phyloP scores from a whole-genome alignment of 2,329 filamentous ascomycete genomes.

The Penicillium sclerotigenum region DNA sequence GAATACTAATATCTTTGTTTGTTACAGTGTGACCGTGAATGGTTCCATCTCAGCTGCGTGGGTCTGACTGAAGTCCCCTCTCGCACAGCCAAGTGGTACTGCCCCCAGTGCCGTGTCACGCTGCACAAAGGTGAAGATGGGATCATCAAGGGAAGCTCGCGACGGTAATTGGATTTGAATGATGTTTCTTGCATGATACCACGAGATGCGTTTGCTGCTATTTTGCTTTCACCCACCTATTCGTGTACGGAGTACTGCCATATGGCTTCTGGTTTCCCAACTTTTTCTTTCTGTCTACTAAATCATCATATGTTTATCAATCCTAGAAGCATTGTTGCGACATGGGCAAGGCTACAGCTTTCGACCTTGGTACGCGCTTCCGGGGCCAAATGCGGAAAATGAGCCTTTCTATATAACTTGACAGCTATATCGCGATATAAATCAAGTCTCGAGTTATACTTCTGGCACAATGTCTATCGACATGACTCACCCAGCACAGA shows the following conservation, averaged over 20 bases:
- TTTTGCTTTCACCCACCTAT: not conserved
- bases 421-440: no score
- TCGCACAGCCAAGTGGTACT: conserved; percentile 64
- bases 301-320: not conserved
- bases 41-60: conserved; percentile 64
- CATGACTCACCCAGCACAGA: not conserved
- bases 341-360: not conserved
- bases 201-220: conserved; percentile 12
- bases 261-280: not conserved
- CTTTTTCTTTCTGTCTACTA: not conserved
- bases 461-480: not conserved
- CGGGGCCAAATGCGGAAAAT: not conserved
- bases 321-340: not conserved
- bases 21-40: conserved; percentile 61
- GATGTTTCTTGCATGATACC: conserved; percentile 25
- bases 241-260: not conserved
- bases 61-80: conserved; percentile 57
- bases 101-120: conserved; percentile 58
- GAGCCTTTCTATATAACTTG: not conserved
- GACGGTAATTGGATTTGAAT: conserved; percentile 22
- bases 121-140: conserved; percentile 43
- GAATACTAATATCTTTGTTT: conserved; percentile 13
- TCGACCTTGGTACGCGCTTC: not conserved
- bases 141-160: conserved; percentile 37
- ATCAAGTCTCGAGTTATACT: not conserved